These are phyloP conservation scores for Diophrys sp. DNA, from an alignment of 73 alveolate genomes.

Conservation along the genomic window DNA sequence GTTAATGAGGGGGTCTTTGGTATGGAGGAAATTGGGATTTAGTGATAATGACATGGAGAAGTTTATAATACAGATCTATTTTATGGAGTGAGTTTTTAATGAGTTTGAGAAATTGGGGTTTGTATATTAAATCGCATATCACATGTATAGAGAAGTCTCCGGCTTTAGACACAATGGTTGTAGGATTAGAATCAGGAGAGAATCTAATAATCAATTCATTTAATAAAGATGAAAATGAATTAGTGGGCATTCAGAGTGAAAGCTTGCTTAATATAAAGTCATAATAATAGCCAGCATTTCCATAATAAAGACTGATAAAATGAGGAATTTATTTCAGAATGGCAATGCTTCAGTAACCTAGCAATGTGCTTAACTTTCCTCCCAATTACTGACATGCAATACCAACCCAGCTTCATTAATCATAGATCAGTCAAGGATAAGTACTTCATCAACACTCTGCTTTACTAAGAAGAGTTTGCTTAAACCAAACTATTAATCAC, in stretches of 20 bases:
- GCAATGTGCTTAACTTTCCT: constrained; percentile 65
- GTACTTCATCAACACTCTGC: constrained; percentile 53
- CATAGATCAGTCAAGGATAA: constrained; percentile 46
- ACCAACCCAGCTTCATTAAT: constrained; percentile 48
- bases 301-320: constrained; percentile 51
- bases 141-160: constrained; percentile 79
- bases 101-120: no score
- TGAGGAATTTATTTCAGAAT: constrained; percentile 24
- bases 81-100: no score
- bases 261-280: constrained; percentile 8
- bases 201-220: constrained; percentile 39
- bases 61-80: no score
- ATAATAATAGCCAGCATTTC: constrained; percentile 36
- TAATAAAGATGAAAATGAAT: neutral
- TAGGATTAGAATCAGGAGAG: constrained; percentile 66
- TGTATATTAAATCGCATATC: constrained; percentile 56
- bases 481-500: neutral
- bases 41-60: constrained; percentile 71
- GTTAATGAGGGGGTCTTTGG: constrained; percentile 76
- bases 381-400: constrained; percentile 70
- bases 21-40: constrained; percentile 56
- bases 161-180: constrained; percentile 73
- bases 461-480: constrained; percentile 23
- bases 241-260: constrained; percentile 13
- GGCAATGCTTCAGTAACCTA: constrained; percentile 17